Evolutionary conservation across 1,284 basidiomycete genomes (phyloP).

Genomic region (Agroathelia rolfsii): DNA sequence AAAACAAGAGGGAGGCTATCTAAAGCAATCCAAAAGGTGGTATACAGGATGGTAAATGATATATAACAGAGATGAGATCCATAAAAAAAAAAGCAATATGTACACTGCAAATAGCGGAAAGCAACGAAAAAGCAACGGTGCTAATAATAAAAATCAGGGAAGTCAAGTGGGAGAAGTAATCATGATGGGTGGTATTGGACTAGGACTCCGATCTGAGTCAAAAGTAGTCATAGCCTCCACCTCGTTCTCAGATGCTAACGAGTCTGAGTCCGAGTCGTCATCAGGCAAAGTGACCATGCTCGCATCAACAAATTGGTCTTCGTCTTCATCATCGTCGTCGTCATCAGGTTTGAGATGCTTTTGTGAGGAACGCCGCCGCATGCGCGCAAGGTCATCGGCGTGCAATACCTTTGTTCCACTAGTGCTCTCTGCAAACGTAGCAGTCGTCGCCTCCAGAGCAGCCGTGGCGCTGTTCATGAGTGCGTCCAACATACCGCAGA

Average conservation of each 20-base stretch:
- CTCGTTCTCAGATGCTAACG: slow-evolving; percentile 24
- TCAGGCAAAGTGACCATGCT: slow-evolving; percentile 23
- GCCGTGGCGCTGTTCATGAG: slow-evolving; percentile 50
- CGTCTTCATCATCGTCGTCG: slow-evolving; percentile 18
- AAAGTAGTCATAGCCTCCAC: slow-evolving; percentile 27
- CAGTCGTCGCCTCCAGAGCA: slow-evolving; percentile 48
- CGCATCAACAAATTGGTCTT: slow-evolving; percentile 20
- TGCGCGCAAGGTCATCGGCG: slow-evolving; percentile 53
- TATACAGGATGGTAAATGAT: too few species aligned
- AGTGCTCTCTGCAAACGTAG: slow-evolving; percentile 36
- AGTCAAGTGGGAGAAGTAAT: slow-evolving; percentile 27
- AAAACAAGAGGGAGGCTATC: too few species aligned
- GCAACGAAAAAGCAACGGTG: slow-evolving; percentile 7
- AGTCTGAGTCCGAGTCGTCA: slow-evolving; percentile 16
- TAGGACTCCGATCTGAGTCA: slow-evolving; percentile 16
- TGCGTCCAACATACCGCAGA: slow-evolving; percentile 50
- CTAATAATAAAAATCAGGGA: slow-evolving; percentile 10
- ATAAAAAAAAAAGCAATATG: too few species aligned
- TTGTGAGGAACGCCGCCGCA: slow-evolving; percentile 35
- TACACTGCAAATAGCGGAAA: slow-evolving; percentile 3
- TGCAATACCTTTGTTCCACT: slow-evolving; percentile 56
- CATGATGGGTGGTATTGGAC: slow-evolving; percentile 27
- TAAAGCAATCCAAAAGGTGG: too few species aligned
- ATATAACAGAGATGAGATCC: too few species aligned
- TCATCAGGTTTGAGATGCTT: slow-evolving; percentile 16